Base-by-base conservation (phyloP, 768 basidiomycete species). In the Amanita exitialis region DNA sequence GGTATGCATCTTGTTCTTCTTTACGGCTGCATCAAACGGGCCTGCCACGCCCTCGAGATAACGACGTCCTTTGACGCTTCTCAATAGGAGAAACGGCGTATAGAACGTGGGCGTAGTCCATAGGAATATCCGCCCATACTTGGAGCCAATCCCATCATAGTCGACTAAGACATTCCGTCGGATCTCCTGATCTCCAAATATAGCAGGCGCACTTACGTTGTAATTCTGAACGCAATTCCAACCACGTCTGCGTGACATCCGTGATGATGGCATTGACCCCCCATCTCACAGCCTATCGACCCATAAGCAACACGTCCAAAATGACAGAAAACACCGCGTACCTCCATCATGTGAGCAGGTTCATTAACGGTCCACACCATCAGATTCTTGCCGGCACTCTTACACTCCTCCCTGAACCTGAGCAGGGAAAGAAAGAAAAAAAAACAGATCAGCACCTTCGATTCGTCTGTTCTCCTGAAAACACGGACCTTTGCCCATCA, bases 361-460 rank as follows among this genome's bases (percentile, higher is more conserved):
- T 83, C 76, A 61, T 99, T 99, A 23, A 98, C 95, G 0, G 96
- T 99, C 96, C 94, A 97, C 3, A 92, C 90, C 78, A 94, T 85
- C 51, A 98, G 58, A 57, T 76, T 75, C 76, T 96, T 96, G 16
- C 86, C 86, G 1, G 80, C 80, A 13, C 62, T 71, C 62, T 82
- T 82, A 69, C 90, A 93, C 57, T 93, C 86, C 42, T 72, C 66
- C 50, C 83, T 71, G 72, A 99, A 97, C 70, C 94, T 78, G 58
- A 34, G 50, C 16, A 45, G 38, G 15, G 6, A 37, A 37, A 41
- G 16, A 5, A 12, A 45, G 1, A 5, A 10, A 25, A 47, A 21
- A 45, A 20, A 44, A 13, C 3, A 28, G 18, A 7, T 20, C 36
- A 56, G 44, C 46, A 52, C 41, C 28, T 38, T 23, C 32, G 13